These are phyloP conservation scores for Pseudogymnoascus sp. DNA, from an alignment of 2,329 filamentous ascomycete species.

Conservation along the genomic window DNA sequence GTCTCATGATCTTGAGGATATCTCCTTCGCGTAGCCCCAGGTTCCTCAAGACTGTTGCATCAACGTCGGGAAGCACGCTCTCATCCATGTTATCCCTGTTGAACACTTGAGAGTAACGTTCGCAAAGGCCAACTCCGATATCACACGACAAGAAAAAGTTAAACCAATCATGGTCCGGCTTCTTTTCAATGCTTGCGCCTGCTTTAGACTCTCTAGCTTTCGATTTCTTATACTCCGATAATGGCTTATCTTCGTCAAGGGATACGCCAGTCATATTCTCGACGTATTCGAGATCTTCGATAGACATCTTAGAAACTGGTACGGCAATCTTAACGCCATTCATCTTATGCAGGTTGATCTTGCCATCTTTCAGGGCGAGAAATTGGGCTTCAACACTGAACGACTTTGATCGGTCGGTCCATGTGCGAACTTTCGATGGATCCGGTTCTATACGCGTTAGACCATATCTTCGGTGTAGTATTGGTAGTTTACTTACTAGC, in stretches of 20 bases:
- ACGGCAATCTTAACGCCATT: slow-evolving; percentile 99
- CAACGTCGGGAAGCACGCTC: slow-evolving; percentile 83
- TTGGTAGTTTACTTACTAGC: slow-evolving; percentile 55
- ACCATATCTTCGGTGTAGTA: background rate
- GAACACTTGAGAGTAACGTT: slow-evolving; percentile 89
- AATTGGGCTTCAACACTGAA: slow-evolving; percentile 98
- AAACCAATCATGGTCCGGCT: slow-evolving; percentile 93
- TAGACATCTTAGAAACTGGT: slow-evolving; percentile 89
- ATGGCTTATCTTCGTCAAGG: slow-evolving; percentile 83
- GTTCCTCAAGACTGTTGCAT: slow-evolving; percentile 72
- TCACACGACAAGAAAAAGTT: slow-evolving; percentile 95
- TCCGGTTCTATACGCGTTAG: slow-evolving; percentile 62
- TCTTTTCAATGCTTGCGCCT: slow-evolving; percentile 43
- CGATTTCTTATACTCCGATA: slow-evolving; percentile 67
- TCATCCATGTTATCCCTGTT: slow-evolving; percentile 91
- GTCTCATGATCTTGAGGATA: slow-evolving; percentile 90
- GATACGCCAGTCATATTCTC: slow-evolving; percentile 82
- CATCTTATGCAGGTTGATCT: slow-evolving; percentile 95
- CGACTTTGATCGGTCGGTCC: slow-evolving; percentile 91
- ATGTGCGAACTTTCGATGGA: slow-evolving; percentile 72
- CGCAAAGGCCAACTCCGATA: slow-evolving; percentile 85
- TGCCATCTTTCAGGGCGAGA: slow-evolving; percentile 86
- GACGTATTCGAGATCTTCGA: slow-evolving; percentile 91
- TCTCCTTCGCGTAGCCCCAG: slow-evolving; percentile 94
- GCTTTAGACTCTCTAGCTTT: slow-evolving; percentile 26